A percentile compares a stretch with the other conserved stretches of the same genome.
phyloP scores from a whole-genome alignment of 768 basidiomycete species.

The Auricularia sp. region DNA sequence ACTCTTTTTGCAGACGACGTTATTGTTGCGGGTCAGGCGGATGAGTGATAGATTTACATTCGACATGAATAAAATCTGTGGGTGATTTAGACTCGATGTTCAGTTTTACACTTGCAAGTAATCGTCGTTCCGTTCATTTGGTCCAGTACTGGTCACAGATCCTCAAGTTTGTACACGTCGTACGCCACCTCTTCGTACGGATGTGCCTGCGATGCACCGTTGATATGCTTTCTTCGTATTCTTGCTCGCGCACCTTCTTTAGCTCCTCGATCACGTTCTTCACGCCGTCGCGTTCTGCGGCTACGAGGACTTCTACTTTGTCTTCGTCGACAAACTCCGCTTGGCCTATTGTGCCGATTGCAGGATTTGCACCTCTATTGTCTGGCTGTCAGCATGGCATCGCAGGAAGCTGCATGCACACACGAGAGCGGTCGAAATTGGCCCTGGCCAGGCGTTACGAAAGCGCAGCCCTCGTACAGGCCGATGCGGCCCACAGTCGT shows the following conservation, averaged over 20 bases:
- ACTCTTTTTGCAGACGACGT: background rate
- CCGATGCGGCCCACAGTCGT: slow-evolving; percentile 42
- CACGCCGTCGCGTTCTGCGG: slow-evolving; percentile 27
- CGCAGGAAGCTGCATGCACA: background rate
- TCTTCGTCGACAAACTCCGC: slow-evolving; percentile 44
- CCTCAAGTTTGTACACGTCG: slow-evolving; percentile 43
- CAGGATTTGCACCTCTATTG: slow-evolving; percentile 31
- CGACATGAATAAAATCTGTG: too few species aligned
- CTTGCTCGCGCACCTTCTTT: slow-evolving; percentile 29
- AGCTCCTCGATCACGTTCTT: slow-evolving; percentile 33
- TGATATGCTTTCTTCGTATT: background rate
- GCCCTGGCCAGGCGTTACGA: slow-evolving; percentile 45
- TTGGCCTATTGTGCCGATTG: slow-evolving; percentile 32
- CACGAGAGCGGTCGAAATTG: slow-evolving; percentile 12
- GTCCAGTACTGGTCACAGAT: slow-evolving; percentile 8
- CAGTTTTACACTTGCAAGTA: too few species aligned
- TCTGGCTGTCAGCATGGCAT: slow-evolving; percentile 38
- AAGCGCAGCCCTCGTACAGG: slow-evolving; percentile 45
- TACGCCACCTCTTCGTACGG: slow-evolving; percentile 52
- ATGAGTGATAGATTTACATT: slow-evolving; percentile 3
- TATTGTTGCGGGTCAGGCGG: background rate
- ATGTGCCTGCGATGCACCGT: slow-evolving; percentile 29
- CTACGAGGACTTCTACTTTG: slow-evolving; percentile 43
- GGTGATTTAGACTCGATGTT: too few species aligned
- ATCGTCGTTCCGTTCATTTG: too few species aligned